Evolutionary conservation across 257 asterid genomes (phyloP).

Genomic region (Echites panduratus): DNA sequence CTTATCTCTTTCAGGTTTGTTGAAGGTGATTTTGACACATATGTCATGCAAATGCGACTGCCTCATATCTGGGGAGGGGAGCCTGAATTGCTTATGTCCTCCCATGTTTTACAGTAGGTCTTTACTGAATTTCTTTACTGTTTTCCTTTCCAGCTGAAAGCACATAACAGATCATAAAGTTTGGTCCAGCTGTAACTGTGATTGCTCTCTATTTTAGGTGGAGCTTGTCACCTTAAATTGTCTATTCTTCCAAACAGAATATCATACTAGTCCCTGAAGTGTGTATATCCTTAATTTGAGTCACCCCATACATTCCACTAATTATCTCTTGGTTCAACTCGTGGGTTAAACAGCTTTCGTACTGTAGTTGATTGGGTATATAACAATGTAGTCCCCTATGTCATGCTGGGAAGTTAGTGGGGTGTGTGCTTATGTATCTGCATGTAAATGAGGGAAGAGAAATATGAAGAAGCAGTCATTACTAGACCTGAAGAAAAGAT

Average conservation of each 20-base stretch:
- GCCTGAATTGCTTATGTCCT: constrained; percentile 69
- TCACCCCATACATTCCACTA: no score
- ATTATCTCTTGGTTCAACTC: no score
- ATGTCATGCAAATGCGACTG: constrained; percentile 49
- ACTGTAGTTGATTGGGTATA: no score
- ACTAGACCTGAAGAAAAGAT: no score
- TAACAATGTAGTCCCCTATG: no score
- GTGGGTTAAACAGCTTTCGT: no score
- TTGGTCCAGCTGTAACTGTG: not conserved
- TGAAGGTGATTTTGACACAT: constrained; percentile 70
- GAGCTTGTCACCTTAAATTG: not conserved
- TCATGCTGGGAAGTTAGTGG: not conserved
- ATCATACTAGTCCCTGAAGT: not conserved
- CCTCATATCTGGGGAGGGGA: constrained; percentile 85
- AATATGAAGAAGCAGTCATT: no score
- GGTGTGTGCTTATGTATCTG: not conserved
- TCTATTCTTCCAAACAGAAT: not conserved
- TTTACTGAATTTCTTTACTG: not conserved
- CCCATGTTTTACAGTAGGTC: constrained; percentile 59
- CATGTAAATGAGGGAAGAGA: not conserved
- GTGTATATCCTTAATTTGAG: not conserved
- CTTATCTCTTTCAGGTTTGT: constrained; percentile 42
- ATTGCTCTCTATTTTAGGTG: not conserved
- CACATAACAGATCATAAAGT: not conserved
- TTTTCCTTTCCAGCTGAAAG: not conserved